Evolutionary conservation across 1,139 yeast genomes (phyloP), one percentile per base, ranked within the genome.

Genomic region (Taiozyma sp.): DNA sequence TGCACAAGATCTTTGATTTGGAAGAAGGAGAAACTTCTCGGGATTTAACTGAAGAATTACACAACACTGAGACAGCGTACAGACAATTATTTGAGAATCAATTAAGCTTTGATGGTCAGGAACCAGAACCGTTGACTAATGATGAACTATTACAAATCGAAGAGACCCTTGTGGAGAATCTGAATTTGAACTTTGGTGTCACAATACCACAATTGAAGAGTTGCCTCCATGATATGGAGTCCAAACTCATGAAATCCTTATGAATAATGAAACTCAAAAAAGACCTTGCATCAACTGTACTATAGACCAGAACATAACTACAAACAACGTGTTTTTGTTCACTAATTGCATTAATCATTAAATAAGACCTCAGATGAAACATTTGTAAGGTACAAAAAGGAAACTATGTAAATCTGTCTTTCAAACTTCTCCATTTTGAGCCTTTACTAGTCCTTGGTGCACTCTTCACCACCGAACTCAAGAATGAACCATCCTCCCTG

Each of bases 1-100:
- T 76, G n/a, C 67, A 57, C 52, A 70, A 67, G 51, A 71, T 75
- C 1, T 76, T 76, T 51, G 56, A 65, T 23, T 48, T 65, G 32
- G 70, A 68, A 8, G 50, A 39, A 16, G 19, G 36, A n/a, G 47
- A 47, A 22, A 41, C 29, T 10, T 24, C 24, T 9, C 22, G 28
- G 27, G 47, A 49, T 13, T 19, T 48, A 2, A 40, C 24, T 19
- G 24, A 38, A 19, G 41, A 38, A 19, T 13, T 38, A 19, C 41
- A 36, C 4, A 34, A 23, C 8, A 44, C 45, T 2, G 46, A 43
- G n/a, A 32, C 24, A 1, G 54, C 50, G 4, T 51, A 44, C 32
- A 23, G 41, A 4, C 43, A 44, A 16, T 22, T 55, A 8, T 24
- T 48, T 10, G 19, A 28, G 22, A 44, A 47, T 4, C 7, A 27